Evolutionary conservation across 2,329 filamentous ascomycete genomes (phyloP), one percentile per base, ranked within the genome.

Genomic region (Aspergillus fructus): DNA sequence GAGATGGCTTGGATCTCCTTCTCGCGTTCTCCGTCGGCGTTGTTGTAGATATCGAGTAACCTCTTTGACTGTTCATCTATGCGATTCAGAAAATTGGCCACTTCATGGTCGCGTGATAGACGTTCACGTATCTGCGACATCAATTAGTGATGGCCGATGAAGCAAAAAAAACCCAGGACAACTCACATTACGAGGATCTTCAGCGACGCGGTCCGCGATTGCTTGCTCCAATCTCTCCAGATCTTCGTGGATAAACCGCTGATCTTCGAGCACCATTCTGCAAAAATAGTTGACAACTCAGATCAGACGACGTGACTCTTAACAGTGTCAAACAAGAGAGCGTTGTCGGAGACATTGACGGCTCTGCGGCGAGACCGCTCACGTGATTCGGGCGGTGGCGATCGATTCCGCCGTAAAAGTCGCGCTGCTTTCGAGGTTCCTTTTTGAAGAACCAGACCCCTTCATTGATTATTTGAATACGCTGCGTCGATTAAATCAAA

Each of bases 161-260:
- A 41, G 37, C 27, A 30, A 55, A 8, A 52, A 56, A 15, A 42
- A 34, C 27, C 56, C 37, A 42, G 40, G 9, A 48, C 46, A 54
- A 80, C 87, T 74, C 79, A 93, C 91, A 74, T 93, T 89, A 76
- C 89, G 90, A 46, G 93, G 93, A 63, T 97, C 92, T 64, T 97
- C 91, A 61, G 87, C 83, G 59, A 96, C 85, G 69, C 93, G 89
- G 78, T 97, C 93, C 54, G 91, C 89, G 68, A 97, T 89, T 53
- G 90, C 94, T 74, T 96, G 91, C 78, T 99, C 94, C 59, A 99
- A 84, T 62, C 94, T 88, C 82, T 99, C 94, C 50, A 99, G 80
- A 77, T 99, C 94, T 84, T 99, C 94, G 68, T 97, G 93, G 67
- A 97, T 85, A 69, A 91, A 92, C 67, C 94, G 86, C 78, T 97